Percentiles rank a stretch among this genome's conserved stretches.
Evolutionary conservation across 2,329 filamentous ascomycete genomes (phyloP).

Genomic region (Ophiosphaerella herpotricha): DNA sequence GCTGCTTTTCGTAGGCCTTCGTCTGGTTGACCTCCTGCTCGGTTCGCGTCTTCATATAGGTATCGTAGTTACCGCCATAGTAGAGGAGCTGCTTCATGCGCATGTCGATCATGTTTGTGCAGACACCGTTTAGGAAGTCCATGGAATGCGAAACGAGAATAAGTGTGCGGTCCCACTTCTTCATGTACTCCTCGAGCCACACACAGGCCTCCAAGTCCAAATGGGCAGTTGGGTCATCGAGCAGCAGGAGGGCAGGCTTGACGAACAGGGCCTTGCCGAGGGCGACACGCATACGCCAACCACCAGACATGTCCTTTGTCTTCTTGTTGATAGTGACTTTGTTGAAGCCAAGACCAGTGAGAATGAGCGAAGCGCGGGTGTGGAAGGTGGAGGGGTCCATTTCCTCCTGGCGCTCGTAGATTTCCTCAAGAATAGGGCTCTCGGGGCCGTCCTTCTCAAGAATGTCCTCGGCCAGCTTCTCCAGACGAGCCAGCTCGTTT

Average conservation of each 20-base stretch:
- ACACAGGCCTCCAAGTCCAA: slow-evolving; percentile 99
- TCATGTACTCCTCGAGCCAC: slow-evolving; percentile 99
- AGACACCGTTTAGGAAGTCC: slow-evolving; percentile 99
- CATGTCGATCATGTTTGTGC: slow-evolving; percentile 99
- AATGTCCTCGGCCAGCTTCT: slow-evolving; percentile 85
- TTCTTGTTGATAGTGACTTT: slow-evolving; percentile 97
- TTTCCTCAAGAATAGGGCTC: slow-evolving; percentile 83
- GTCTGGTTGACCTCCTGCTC: slow-evolving; percentile 98
- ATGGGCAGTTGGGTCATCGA: slow-evolving; percentile 98
- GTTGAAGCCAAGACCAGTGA: slow-evolving; percentile 99
- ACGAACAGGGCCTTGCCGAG: slow-evolving; percentile 98
- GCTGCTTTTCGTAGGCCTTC: slow-evolving; percentile 99
- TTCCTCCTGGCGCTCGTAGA: slow-evolving; percentile 99
- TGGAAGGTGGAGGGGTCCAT: slow-evolving; percentile 99
- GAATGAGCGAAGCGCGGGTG: slow-evolving; percentile 91
- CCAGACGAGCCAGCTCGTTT: slow-evolving; percentile 86
- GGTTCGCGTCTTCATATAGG: slow-evolving; percentile 86
- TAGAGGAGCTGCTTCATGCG: slow-evolving; percentile 84
- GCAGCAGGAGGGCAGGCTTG: slow-evolving; percentile 91
- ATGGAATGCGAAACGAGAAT: slow-evolving; percentile 96
- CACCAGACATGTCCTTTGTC: slow-evolving; percentile 99
- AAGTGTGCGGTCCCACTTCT: slow-evolving; percentile 98
- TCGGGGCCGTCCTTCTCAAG: slow-evolving; percentile 93
- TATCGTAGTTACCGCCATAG: slow-evolving; percentile 99
- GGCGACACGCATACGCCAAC: slow-evolving; percentile 99